phyloP scores from a whole-genome alignment of 192 early-diverging fungal genomes.

The Backusella liffmaniae region DNA sequence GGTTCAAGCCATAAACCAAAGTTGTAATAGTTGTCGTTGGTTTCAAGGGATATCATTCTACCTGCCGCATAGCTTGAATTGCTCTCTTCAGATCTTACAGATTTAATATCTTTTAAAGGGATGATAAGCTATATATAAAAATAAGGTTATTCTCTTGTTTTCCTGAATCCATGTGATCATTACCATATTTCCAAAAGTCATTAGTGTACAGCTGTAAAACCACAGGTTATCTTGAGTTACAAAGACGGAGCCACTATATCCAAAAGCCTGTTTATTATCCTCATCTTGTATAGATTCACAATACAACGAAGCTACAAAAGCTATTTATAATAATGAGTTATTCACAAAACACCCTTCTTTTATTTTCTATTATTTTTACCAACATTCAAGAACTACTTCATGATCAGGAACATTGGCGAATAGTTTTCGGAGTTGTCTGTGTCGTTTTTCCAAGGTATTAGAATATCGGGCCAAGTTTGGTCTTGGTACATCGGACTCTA shows the following conservation, averaged over 20 bases:
- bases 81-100: constrained; percentile 27
- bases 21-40: neutral
- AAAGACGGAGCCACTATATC: constrained; percentile 51
- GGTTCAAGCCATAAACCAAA: constrained; percentile 28
- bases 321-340: neutral
- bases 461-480: constrained; percentile 20
- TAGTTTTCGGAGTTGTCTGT: constrained; percentile 26
- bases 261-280: neutral
- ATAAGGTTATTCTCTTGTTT: neutral
- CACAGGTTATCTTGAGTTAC: constrained; percentile 63
- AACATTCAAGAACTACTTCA: constrained; percentile 37
- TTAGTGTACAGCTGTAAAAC: constrained; percentile 59
- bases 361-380: neutral
- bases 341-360: neutral
- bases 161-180: neutral
- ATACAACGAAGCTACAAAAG: constrained; percentile 27
- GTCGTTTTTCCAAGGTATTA: neutral
- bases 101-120: constrained; percentile 42
- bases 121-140: constrained; percentile 38
- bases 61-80: constrained; percentile 16
- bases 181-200: constrained; percentile 60
- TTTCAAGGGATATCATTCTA: constrained; percentile 2
- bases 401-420: constrained; percentile 15
- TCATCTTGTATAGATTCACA: constrained; percentile 7
- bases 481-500: constrained; percentile 16